These are phyloP conservation scores for Gossypium anomalum DNA, from an alignment of 345 rosid genomes.

Conservation along the genomic window DNA sequence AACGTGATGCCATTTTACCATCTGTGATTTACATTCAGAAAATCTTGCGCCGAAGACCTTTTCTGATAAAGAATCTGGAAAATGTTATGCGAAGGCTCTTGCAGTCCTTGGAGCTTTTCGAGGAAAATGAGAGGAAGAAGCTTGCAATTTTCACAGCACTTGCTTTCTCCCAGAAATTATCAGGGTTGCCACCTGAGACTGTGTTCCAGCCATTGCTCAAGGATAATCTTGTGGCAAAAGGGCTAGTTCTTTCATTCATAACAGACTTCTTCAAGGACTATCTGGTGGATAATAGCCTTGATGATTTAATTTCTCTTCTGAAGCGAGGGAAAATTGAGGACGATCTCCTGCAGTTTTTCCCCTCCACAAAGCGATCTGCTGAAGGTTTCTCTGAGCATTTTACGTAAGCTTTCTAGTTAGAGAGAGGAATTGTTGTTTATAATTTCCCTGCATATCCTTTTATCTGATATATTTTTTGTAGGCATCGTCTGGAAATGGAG, in stretches of 20 bases:
- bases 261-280: conserved; percentile 98
- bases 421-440: background rate
- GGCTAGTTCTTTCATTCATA: conserved; percentile 89
- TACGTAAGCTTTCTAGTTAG: conserved; percentile 49
- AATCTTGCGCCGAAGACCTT: conserved; percentile 83
- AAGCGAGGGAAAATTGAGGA: conserved; percentile 97
- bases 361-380: conserved; percentile 72
- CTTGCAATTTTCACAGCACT: conserved; percentile 96
- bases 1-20: conserved; percentile 71
- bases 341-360: conserved; percentile 76
- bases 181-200: conserved; percentile 96
- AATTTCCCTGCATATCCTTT: background rate
- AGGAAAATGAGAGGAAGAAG: conserved; percentile 97
- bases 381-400: conserved; percentile 95
- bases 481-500: background rate
- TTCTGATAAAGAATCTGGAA: conserved; percentile 94
- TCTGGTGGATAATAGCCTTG: conserved; percentile 91
- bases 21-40: conserved; percentile 88
- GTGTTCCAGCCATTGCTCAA: conserved; percentile 96
- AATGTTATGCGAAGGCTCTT: conserved; percentile 89
- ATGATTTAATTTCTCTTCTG: conserved; percentile 83
- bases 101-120: conserved; percentile 96
- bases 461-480: background rate
- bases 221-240: conserved; percentile 97
- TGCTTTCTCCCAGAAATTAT: conserved; percentile 94